Conservation (phyloP, 306 rosid species). For the Begonia loranthoides region DNA sequence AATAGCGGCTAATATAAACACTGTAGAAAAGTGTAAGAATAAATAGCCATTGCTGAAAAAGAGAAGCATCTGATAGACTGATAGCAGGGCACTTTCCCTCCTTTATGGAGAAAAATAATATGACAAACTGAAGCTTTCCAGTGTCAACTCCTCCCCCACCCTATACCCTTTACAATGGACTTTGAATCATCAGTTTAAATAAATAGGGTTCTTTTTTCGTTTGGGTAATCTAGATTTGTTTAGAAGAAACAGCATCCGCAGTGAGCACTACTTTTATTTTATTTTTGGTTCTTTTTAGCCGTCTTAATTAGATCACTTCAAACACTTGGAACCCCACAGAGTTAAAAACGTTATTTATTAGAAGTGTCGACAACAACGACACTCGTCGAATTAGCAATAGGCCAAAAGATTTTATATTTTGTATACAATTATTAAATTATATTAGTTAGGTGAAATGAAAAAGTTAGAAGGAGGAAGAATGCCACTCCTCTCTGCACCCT, state of each 20-base stretch:
- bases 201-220: not conserved
- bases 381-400: not conserved
- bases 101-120: not conserved
- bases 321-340: too few relatives aligned
- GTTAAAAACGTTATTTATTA: too few relatives aligned
- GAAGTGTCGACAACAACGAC: not conserved
- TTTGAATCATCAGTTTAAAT: not conserved
- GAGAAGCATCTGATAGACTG: slow-evolving; percentile 1
- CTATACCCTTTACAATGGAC: not conserved
- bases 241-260: not conserved
- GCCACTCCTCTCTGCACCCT: too few relatives aligned
- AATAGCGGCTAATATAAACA: not conserved
- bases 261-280: not conserved
- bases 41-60: not conserved
- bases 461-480: not conserved
- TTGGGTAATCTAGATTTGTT: not conserved
- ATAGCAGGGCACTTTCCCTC: not conserved
- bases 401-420: not conserved
- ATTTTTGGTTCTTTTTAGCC: not conserved
- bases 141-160: slow-evolving; percentile 1
- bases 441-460: not conserved
- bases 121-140: not conserved
- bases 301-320: too few relatives aligned
- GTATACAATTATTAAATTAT: too few relatives aligned
- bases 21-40: not conserved